A percentile compares a stretch with the other conserved stretches of the same genome.
Conservation (phyloP, 2,329 filamentous ascomycete genomes). For the Fusarium albosuccineum region DNA sequence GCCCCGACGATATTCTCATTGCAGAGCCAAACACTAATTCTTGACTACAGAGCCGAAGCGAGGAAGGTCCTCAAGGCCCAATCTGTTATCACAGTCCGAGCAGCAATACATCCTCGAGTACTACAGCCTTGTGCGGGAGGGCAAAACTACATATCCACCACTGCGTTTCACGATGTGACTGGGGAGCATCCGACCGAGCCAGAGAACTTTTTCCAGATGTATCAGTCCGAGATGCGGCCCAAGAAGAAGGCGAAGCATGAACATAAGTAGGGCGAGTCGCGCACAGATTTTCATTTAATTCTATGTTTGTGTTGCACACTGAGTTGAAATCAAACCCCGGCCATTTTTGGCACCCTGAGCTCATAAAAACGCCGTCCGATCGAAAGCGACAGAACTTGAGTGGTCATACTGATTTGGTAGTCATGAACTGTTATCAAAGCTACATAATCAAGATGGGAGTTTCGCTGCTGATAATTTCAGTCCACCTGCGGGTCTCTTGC, state of each 20-base stretch:
- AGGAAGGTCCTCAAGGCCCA: conserved; percentile 20
- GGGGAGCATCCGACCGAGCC: conserved; percentile 15
- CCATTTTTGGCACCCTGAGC: neutral
- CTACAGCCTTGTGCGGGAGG: conserved; percentile 25
- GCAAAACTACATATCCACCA: conserved; percentile 23
- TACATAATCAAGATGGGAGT: conserved; percentile 49
- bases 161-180: conserved; percentile 12
- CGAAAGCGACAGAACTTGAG: neutral
- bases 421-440: neutral
- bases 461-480: conserved; percentile 46
- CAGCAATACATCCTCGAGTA: conserved; percentile 23
- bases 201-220: conserved; percentile 27
- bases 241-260: conserved; percentile 32
- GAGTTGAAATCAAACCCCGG: neutral
- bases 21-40: neutral
- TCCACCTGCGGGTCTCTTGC: conserved; percentile 44
- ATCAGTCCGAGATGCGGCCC: conserved; percentile 10
- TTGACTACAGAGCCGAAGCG: conserved; percentile 7
- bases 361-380: too few species aligned
- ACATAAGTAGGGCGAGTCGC: neutral
- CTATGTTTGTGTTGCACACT: neutral
- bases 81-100: conserved; percentile 2
- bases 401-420: too few species aligned
- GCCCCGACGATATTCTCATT: neutral
- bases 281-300: neutral